Percentiles rank a stretch among this genome's conserved stretches.
Evolutionary conservation across 192 early-diverging fungal genomes (phyloP).

Genomic region (Backusella psychrophila): DNA sequence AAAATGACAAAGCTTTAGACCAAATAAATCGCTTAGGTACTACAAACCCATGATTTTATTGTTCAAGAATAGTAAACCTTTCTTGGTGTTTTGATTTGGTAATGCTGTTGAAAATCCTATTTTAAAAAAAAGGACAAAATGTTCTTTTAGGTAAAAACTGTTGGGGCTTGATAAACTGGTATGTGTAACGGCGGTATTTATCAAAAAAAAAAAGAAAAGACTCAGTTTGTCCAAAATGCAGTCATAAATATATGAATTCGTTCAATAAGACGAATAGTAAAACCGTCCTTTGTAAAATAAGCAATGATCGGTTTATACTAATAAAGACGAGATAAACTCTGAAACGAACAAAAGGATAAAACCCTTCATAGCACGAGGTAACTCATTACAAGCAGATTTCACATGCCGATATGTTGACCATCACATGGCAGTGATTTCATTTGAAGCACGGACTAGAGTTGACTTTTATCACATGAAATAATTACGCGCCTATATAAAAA

Average conservation of each 20-base stretch:
- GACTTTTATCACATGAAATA: constrained; percentile 6
- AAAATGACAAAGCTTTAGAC: not conserved
- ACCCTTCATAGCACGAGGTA: not conserved
- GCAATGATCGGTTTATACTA: not conserved
- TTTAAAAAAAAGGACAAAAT: not conserved
- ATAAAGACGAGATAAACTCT: not conserved
- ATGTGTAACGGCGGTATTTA: not conserved
- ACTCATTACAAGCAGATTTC: not conserved
- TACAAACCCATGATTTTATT: constrained; percentile 4
- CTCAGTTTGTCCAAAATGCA: not conserved
- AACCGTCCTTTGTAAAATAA: not conserved
- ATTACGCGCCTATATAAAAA: not conserved
- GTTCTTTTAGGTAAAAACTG: constrained; percentile 4
- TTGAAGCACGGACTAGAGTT: constrained; percentile 3
- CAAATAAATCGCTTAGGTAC: not conserved
- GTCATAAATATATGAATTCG: not conserved
- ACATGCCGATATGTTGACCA: constrained; percentile 6
- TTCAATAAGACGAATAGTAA: not conserved
- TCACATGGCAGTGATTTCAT: constrained; percentile 6
- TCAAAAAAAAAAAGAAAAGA: not conserved
- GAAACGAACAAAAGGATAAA: not conserved
- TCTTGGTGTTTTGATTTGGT: not conserved
- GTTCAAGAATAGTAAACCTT: not conserved
- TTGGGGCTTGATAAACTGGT: not conserved
- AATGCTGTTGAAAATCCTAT: not conserved